Conservation (phyloP, 495 filamentous ascomycete species). For the Diplogelasinospora grovesii region DNA sequence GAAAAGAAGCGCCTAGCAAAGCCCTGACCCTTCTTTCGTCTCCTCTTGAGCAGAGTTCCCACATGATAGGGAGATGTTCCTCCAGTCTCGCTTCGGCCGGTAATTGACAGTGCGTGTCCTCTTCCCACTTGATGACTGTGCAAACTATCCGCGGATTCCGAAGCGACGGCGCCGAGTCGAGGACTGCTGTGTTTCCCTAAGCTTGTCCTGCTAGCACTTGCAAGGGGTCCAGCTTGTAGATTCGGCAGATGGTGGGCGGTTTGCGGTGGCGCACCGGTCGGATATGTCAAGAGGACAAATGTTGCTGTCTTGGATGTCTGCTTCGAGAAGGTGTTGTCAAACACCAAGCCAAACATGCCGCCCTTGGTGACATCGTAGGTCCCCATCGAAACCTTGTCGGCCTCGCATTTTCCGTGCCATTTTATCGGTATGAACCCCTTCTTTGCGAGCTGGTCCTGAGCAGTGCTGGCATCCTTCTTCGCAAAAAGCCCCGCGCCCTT, state of each 20-base stretch:
- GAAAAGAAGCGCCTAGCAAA: constrained; percentile 92
- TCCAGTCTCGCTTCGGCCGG: constrained; percentile 27
- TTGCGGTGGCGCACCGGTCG: constrained; percentile 74
- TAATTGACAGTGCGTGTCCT: constrained; percentile 22
- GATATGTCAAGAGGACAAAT: constrained; percentile 89
- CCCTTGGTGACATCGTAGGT: constrained; percentile 78
- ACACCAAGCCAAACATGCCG: constrained; percentile 93
- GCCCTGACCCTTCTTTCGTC: constrained; percentile 87
- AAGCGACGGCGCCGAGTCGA: constrained; percentile 27
- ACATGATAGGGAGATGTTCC: constrained; percentile 53
- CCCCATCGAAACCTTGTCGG: constrained; percentile 90
- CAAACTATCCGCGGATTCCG: constrained; percentile 52
- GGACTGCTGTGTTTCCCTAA: constrained; percentile 35
- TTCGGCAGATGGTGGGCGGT: constrained; percentile 63
- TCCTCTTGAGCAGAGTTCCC: constrained; percentile 78
- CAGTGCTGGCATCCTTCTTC: constrained; percentile 51
- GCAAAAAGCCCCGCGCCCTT: constrained; percentile 29
- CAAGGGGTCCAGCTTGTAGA: constrained; percentile 36
- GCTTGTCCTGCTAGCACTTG: constrained; percentile 44
- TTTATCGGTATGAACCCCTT: constrained; percentile 81
- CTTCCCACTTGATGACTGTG: constrained; percentile 35
- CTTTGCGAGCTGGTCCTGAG: constrained; percentile 72
- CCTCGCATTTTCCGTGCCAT: constrained; percentile 92
- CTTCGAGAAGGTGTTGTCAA: constrained; percentile 98
- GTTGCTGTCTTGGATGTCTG: constrained; percentile 90